A percentile compares a stretch with the other conserved stretches of the same genome.
Evolutionary conservation across 2,329 filamentous ascomycete species (phyloP).

Genomic region (Sporothrix brasiliensis): DNA sequence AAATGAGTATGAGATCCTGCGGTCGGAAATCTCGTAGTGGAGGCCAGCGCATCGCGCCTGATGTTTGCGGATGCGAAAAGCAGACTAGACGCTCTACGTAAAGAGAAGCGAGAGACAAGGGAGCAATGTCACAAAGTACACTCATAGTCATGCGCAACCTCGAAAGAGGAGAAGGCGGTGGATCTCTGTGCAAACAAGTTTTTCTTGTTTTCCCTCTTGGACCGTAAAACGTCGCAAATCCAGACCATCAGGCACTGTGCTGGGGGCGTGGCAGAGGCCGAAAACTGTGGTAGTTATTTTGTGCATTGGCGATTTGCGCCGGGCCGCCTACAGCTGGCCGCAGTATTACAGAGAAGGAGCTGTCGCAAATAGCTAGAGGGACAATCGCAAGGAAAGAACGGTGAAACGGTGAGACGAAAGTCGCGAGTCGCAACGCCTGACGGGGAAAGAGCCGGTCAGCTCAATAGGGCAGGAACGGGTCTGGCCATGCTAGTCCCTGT

Average conservation of each 20-base stretch:
- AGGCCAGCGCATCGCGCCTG: constrained; percentile 18
- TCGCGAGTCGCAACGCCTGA: neutral
- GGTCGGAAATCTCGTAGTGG: neutral
- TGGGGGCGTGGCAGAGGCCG: neutral
- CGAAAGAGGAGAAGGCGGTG: constrained; percentile 10
- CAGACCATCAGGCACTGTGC: constrained; percentile 5
- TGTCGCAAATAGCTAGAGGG: constrained; percentile 20
- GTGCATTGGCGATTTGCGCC: constrained; percentile 27
- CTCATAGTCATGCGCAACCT: neutral
- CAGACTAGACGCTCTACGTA: neutral
- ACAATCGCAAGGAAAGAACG: neutral
- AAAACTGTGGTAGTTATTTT: constrained; percentile 20
- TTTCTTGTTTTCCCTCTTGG: neutral
- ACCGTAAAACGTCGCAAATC: constrained; percentile 5
- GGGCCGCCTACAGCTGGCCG: constrained; percentile 34
- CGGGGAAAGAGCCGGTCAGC: constrained; percentile 1
- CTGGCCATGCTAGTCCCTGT: neutral
- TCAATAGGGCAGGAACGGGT: constrained; percentile 15
- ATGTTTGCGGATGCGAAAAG: neutral
- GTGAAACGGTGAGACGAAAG: neutral
- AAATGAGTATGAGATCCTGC: constrained; percentile 23
- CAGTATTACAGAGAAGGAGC: neutral
- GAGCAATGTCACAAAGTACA: neutral
- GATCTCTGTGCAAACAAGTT: constrained; percentile 1
- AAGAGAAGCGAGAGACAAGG: neutral